phyloP scores from a whole-genome alignment of 192 early-diverging fungal species.

The Coemansia sp. region DNA sequence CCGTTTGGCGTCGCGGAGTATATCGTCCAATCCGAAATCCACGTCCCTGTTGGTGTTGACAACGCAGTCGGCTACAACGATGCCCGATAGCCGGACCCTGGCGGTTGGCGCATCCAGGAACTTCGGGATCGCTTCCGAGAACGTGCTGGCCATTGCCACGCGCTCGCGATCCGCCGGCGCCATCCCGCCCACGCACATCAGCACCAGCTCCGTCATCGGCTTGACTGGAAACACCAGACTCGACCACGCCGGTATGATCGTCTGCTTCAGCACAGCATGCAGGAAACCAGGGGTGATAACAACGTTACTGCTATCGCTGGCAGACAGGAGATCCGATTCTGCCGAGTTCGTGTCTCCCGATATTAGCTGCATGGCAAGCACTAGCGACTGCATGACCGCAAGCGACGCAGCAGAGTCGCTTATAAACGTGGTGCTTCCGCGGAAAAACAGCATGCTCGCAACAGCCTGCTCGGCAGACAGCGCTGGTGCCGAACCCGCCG shows the following conservation, averaged over 20 bases:
- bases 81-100: constrained; percentile 31
- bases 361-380: constrained; percentile 34
- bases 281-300: constrained; percentile 12
- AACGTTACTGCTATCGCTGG: background rate
- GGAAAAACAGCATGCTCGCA: constrained; percentile 3
- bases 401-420: background rate
- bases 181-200: constrained; percentile 29
- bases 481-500: background rate
- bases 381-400: constrained; percentile 18
- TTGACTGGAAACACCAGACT: constrained; percentile 17
- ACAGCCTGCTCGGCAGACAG: constrained; percentile 14
- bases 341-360: constrained; percentile 8
- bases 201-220: constrained; percentile 24
- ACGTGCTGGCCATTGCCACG: constrained; percentile 27
- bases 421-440: background rate
- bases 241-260: constrained; percentile 40
- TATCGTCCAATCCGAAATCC: constrained; percentile 50
- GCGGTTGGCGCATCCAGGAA: constrained; percentile 43
- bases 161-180: constrained; percentile 8
- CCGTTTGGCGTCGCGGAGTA: constrained; percentile 28
- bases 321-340: background rate
- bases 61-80: constrained; percentile 39
- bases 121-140: constrained; percentile 36
- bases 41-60: constrained; percentile 6
- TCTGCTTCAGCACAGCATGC: constrained; percentile 6